Base-by-base conservation (phyloP, 805 yeast genomes). In the Phaffomyces opuntiae region DNA sequence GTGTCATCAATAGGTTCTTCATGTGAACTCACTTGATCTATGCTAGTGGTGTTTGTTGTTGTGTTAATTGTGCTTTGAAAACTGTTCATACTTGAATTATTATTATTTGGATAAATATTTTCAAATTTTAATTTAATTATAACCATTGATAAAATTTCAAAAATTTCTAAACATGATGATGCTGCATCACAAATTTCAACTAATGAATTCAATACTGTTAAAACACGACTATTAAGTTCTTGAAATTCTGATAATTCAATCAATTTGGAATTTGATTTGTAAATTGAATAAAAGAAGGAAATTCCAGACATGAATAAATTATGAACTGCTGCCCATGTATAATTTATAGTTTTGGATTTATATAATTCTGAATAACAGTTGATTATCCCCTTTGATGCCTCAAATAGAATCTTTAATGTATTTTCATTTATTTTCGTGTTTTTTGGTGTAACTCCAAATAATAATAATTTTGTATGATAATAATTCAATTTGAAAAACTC, bases 251-350 rank as follows among this genome's bases (percentile, higher is more conserved):
- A 60, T 17, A 78, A 71, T 7, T 65, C 64, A 7, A 63, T 58
- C 21, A 83, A 62, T 2, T 75, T 77, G 40, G 72, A 74, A n/a
- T 70, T 70, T 34, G 86, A 77, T 60, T 83, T 83, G 60, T 85
- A 88, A 13, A 87, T 70, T 1, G 89, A 76, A 59, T 85, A 88
- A 38, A 89, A 67, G 54, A 80, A 88, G 1, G 96, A 83, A 26
- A 91, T 83, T 1, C 95, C 95, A 0, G 96, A 90, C 84, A 86
- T 83, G 60, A 87, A 87, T 44, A 87, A 68, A 59, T 87, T 88
- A 61, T 88, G 95, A 3, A 87, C 90, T 0, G 95, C 93, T 2
- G 89, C 90, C 96, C 96, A 89, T 0, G 96, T 87, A 63, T 86
- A 89, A 62, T 87, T 87, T 49, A 88, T 73, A 40, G 77, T 69